A percentile compares a stretch with the other conserved stretches of the same genome.
These are phyloP conservation scores for Eucalyptus regnans DNA, from an alignment of 345 rosid genomes.

Conservation along the genomic window DNA sequence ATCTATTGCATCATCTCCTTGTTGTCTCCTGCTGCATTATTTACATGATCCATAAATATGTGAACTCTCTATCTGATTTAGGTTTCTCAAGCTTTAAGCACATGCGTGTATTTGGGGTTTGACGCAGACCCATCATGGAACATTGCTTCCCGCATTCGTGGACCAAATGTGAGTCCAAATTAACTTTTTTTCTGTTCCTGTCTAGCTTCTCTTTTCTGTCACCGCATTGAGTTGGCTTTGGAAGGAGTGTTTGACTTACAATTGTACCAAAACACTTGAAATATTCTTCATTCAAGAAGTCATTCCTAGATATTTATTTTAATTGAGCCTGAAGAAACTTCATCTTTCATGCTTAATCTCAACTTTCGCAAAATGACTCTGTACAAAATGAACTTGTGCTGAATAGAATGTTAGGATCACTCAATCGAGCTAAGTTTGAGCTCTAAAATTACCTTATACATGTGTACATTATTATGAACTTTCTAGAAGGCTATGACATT, in stretches of 20 bases:
- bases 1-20: not conserved
- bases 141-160: slow-evolving; percentile 76
- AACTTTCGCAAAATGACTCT: not conserved
- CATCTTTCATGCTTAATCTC: not conserved
- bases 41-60: not conserved
- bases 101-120: slow-evolving; percentile 72
- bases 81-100: slow-evolving; percentile 46
- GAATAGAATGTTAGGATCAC: not conserved
- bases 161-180: slow-evolving; percentile 78
- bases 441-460: no score
- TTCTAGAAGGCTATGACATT: not conserved
- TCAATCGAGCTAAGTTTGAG: not conserved
- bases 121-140: slow-evolving; percentile 62
- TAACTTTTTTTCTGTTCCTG: not conserved
- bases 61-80: slow-evolving; percentile 10
- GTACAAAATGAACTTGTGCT: not conserved
- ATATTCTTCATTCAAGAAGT: not conserved
- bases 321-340: not conserved
- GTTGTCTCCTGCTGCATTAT: not conserved
- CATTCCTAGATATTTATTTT: not conserved
- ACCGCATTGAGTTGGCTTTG: not conserved
- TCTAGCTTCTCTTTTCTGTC: not conserved
- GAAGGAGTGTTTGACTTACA: not conserved
- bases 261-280: not conserved
- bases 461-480: not conserved